Evolutionary conservation across 2,329 filamentous ascomycete species (phyloP), one percentile per base, ranked within the genome.

Genomic region (Amauroascus verrucosus): DNA sequence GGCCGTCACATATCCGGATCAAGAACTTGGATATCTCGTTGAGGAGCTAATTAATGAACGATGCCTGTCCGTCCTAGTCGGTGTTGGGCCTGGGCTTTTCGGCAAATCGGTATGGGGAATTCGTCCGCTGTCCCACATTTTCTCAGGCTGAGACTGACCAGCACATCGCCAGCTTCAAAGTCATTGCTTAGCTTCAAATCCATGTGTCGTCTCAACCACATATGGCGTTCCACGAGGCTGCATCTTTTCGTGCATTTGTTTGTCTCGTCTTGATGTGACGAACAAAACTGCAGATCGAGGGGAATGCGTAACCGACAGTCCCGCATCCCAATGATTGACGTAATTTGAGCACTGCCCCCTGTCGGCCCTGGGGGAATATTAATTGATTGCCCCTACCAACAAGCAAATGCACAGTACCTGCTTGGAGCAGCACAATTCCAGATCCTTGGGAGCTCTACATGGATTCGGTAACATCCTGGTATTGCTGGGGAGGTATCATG

Each of bases 151-250:
- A n/a, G n/a, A n/a, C n/a, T n/a, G n/a, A n/a, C n/a, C n/a, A n/a
- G n/a, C n/a, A n/a, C n/a, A n/a, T n/a, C n/a, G n/a, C n/a, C n/a
- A n/a, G n/a, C n/a, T n/a, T n/a, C n/a, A n/a, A n/a, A n/a, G n/a
- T n/a, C n/a, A n/a, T n/a, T n/a, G n/a, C n/a, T n/a, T n/a, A n/a
- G n/a, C n/a, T n/a, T n/a, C n/a, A n/a, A n/a, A n/a, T 20, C 11
- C 20, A 14, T 48, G 18, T 37, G 18, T 13, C 32, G 35, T 32
- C 16, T 24, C 16, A 24, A 22, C 48, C 28, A 35, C 37, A 44
- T 38, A 43, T 43, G 40, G 37, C 38, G 13, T 35, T 24, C 38
- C 38, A 44, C 38, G 38, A 51, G 48, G 48, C 48, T 43, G 26
- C 38, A 24, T 13, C 38, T 9, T 44, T 51, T 9, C 20, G 9